Conservation (phyloP, 805 yeast species). For the Cyberlindnera misumaiensis region DNA sequence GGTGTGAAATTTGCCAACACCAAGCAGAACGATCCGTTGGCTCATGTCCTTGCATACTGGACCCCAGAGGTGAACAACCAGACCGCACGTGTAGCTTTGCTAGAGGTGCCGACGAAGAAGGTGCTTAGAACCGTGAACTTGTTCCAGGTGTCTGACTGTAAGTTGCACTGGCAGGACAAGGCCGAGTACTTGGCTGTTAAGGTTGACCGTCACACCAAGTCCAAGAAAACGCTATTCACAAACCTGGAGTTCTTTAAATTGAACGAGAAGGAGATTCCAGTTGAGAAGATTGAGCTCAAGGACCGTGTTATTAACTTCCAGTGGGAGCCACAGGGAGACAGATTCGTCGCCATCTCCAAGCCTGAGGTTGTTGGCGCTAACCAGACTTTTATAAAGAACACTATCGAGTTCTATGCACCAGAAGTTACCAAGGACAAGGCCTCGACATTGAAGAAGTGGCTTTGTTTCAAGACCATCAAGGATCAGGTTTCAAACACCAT, state of each 20-base stretch:
- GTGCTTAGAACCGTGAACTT: conserved; percentile 86
- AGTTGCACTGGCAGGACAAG: conserved; percentile 89
- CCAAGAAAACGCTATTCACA: conserved; percentile 85
- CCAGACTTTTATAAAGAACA: conserved; percentile 59
- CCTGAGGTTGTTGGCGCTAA: conserved; percentile 43
- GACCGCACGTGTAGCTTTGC: conserved; percentile 88
- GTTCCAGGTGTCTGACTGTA: conserved; percentile 89
- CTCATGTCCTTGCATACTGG: conserved; percentile 84
- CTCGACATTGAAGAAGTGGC: conserved; percentile 47
- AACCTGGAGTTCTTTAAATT: conserved; percentile 88
- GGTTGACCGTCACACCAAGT: conserved; percentile 95
- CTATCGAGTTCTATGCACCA: conserved; percentile 74
- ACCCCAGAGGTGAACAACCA: conserved; percentile 91
- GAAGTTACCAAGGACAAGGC: conserved; percentile 47
- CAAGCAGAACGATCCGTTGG: conserved; percentile 44
- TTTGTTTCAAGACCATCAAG: conserved; percentile 45
- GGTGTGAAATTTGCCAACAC: conserved; percentile 61
- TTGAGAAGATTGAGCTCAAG: conserved; percentile 87
- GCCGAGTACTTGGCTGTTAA: conserved; percentile 82
- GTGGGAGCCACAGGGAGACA: conserved; percentile 93
- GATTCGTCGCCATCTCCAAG: conserved; percentile 75
- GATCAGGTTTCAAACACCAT: conserved; percentile 67
- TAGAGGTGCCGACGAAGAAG: conserved; percentile 79
- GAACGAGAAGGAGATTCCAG: conserved; percentile 86
- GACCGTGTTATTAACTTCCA: conserved; percentile 83